Percentiles rank a stretch among this genome's conserved stretches.
Evolutionary conservation across 2,329 filamentous ascomycete genomes (phyloP).

Genomic region (Diaporthe caulivora): DNA sequence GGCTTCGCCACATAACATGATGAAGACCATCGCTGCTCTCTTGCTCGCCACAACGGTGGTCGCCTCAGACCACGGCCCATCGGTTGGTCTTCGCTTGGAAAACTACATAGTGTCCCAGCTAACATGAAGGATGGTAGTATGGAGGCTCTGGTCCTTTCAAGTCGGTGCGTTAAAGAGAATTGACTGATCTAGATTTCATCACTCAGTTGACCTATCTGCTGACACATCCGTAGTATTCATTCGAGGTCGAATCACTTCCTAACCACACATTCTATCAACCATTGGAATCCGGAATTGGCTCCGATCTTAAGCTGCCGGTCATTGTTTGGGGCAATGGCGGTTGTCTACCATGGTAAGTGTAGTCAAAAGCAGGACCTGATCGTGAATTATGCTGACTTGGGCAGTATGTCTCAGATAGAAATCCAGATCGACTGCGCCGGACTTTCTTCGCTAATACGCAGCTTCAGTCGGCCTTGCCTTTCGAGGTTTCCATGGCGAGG

Average conservation of each 20-base stretch:
- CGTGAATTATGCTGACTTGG: neutral
- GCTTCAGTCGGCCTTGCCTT: neutral
- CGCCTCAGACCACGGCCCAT: neutral
- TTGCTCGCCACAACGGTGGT: neutral
- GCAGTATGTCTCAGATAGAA: neutral
- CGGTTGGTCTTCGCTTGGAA: neutral
- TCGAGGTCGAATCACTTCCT: neutral
- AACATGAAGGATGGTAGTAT: neutral
- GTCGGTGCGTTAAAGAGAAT: neutral
- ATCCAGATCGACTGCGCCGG: no score
- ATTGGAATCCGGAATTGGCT: neutral
- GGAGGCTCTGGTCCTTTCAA: neutral
- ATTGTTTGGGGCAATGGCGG: neutral
- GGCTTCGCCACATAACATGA: neutral
- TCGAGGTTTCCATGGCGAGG: neutral
- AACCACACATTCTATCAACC: neutral
- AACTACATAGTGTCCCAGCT: neutral
- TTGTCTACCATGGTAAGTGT: neutral
- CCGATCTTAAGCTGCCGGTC: neutral
- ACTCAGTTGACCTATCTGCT: neutral
- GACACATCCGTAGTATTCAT: neutral
- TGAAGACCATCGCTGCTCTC: neutral
- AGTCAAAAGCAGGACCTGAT: neutral
- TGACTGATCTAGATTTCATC: neutral
- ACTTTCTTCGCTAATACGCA: neutral